phyloP scores from a whole-genome alignment of 768 basidiomycete species.

The Phanerodontia chrysosporium region DNA sequence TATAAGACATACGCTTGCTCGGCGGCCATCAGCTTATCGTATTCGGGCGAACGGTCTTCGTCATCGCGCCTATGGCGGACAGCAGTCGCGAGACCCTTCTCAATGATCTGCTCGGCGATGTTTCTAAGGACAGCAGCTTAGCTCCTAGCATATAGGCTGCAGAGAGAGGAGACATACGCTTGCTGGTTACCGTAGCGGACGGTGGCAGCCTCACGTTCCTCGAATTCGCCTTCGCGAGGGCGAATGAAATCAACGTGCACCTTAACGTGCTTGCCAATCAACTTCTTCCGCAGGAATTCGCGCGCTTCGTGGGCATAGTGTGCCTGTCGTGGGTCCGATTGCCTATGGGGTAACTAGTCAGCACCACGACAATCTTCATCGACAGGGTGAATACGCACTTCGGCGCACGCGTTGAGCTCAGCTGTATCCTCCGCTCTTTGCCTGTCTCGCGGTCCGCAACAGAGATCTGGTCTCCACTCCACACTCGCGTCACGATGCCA shows the following conservation, averaged over 20 bases:
- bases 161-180: constrained; percentile 46
- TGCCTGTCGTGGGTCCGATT: constrained; percentile 81
- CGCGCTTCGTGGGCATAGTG: constrained; percentile 89
- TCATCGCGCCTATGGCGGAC: constrained; percentile 93
- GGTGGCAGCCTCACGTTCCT: constrained; percentile 90
- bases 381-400: constrained; percentile 45
- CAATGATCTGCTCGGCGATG: constrained; percentile 88
- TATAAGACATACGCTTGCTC: constrained; percentile 72
- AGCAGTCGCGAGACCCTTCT: constrained; percentile 86
- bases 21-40: constrained; percentile 92
- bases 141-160: background rate
- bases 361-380: background rate
- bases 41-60: constrained; percentile 92
- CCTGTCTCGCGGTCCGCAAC: constrained; percentile 67
- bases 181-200: constrained; percentile 80
- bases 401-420: constrained; percentile 85
- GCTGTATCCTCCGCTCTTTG: constrained; percentile 78
- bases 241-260: constrained; percentile 87
- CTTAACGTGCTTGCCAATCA: constrained; percentile 87
- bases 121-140: constrained; percentile 36
- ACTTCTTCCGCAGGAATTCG: constrained; percentile 86
- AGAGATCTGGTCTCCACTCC: constrained; percentile 90
- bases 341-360: constrained; percentile 47
- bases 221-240: constrained; percentile 88
- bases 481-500: constrained; percentile 78